Evolutionary conservation across 306 rosid species (phyloP), one percentile per base, ranked within the genome.

Genomic region (Cicer cuneatum): DNA sequence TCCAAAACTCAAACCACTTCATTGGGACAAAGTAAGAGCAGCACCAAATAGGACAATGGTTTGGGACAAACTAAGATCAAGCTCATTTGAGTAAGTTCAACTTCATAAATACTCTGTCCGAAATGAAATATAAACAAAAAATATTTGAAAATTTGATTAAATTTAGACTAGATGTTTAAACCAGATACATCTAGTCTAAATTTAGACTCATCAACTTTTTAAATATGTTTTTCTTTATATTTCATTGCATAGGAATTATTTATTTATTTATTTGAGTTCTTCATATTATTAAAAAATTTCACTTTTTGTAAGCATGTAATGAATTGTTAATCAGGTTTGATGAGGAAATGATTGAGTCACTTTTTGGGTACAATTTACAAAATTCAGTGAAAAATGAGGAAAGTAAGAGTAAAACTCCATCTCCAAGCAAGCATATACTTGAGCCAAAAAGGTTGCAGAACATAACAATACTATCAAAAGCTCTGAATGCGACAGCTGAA

Each of bases 11-110:
- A 95, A 95, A 86, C 99, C 99, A 7, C 95, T 92, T 41, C 99
- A 95, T n/a, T 95, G 98, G 99, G 99, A 92, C 83, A 95, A 95
- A 90, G 98, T 95, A 29, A 87, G 98, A 82, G 93, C 99, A 39
- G 91, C 92, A 16, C 93, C 99, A 2, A 90, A 95, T 69, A 90
- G 85, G 53, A 87, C 98, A 8, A 95, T 86, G 93, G 98, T 95
- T 63, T 95, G 99, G 99, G 98, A 95, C 80, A 95, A 89, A 79
- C 82, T 95, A 13, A 75, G 98, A 81, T 84, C 98, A 48, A 95
- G 92, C 78, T 95, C 99, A 66, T 95, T 95, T 19, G 99, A 95
- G 99, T 95, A 87, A 85, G 99, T 84, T 56, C 51, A 47, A 59
- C 29, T 56, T 24, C 74, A 56, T 24, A 65, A 29, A 29, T 29